These are phyloP conservation scores for Fagopyrum esculentum DNA, from an alignment of 148 eudicot species.

Conservation along the genomic window DNA sequence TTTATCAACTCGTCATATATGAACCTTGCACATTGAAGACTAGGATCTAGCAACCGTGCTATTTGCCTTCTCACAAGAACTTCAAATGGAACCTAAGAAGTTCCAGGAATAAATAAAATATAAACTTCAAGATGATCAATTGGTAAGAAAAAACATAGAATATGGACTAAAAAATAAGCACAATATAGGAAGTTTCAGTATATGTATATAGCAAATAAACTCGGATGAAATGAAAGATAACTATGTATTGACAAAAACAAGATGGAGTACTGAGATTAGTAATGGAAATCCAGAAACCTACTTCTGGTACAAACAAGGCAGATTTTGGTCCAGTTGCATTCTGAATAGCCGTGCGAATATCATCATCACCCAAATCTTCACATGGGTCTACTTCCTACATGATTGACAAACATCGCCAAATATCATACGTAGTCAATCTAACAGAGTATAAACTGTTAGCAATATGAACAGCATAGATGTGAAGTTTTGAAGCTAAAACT, in stretches of 20 bases:
- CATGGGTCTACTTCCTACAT: conserved; percentile 95
- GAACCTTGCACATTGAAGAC: conserved; percentile 54
- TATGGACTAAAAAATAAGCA: not conserved
- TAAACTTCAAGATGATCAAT: not conserved
- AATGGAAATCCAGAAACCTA: conserved; percentile 27
- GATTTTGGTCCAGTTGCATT: conserved; percentile 97
- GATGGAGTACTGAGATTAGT: not conserved
- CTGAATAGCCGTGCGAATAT: conserved; percentile 92
- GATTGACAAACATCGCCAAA: not conserved
- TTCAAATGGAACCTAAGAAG: conserved; percentile 54
- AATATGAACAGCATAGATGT: not conserved
- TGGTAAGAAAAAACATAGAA: not conserved
- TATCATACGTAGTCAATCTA: not conserved
- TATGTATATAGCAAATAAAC: not conserved
- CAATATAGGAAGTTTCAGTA: not conserved
- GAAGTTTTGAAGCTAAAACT: not conserved
- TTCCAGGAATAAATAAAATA: not conserved
- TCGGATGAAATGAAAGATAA: not conserved
- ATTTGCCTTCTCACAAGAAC: conserved; percentile 57
- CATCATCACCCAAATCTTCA: conserved; percentile 91
- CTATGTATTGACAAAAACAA: not conserved
- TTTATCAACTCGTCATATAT: conserved; percentile 52
- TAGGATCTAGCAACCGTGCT: conserved; percentile 54
- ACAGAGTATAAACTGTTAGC: not conserved
- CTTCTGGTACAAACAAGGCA: conserved; percentile 96